Evolutionary conservation across 306 rosid species (phyloP).

Genomic region (Malus orientalis): DNA sequence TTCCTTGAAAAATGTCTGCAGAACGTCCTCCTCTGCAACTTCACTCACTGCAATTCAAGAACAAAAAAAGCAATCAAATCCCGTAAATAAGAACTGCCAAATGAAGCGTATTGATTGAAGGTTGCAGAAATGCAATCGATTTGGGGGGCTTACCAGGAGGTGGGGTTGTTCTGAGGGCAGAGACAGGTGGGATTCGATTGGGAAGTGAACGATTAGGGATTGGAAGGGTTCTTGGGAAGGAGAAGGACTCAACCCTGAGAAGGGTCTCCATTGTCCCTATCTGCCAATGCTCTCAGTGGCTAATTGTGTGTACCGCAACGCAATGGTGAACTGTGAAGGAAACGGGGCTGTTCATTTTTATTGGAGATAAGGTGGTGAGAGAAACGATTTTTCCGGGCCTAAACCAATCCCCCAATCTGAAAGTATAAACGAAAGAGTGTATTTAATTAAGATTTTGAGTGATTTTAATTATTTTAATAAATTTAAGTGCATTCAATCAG

Average conservation of each 20-base stretch:
- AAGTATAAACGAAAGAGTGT: no score
- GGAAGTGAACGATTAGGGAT: constrained; percentile 31
- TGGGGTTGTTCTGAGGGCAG: constrained; percentile 32
- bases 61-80: background rate
- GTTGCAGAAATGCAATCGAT: background rate
- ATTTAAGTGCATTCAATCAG: no score
- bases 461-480: no score
- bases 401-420: no score
- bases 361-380: no score
- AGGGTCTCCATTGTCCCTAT: constrained; percentile 40
- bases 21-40: constrained; percentile 52
- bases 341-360: no score
- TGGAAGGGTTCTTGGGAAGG: constrained; percentile 26
- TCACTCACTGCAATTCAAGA: constrained; percentile 34
- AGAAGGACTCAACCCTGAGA: constrained; percentile 40
- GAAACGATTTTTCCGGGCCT: no score
- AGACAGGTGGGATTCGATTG: constrained; percentile 10
- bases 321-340: no score
- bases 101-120: background rate
- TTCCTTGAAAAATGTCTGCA: constrained; percentile 64
- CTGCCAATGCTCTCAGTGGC: background rate
- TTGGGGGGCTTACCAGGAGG: constrained; percentile 32
- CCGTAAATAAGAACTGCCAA: background rate
- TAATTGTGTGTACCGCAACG: no score
- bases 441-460: no score